phyloP scores from a whole-genome alignment of 2,329 filamentous ascomycete species.

The Venturia pyrina region DNA sequence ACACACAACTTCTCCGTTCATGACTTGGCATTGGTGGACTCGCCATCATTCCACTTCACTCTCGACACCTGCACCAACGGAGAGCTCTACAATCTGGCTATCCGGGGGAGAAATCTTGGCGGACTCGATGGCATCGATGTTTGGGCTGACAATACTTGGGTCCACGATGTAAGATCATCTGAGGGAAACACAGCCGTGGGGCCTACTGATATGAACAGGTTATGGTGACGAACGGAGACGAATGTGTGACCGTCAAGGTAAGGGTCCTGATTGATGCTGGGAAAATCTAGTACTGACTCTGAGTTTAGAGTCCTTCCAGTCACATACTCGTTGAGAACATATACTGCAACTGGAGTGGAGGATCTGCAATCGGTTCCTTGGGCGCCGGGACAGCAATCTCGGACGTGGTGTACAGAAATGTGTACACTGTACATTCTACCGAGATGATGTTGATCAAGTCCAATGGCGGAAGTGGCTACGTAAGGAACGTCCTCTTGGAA shows the following conservation, averaged over 20 bases:
- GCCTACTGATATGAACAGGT: slow-evolving; percentile 22
- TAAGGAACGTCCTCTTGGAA: slow-evolving; percentile 42
- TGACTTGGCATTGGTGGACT: slow-evolving; percentile 39
- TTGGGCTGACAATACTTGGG: slow-evolving; percentile 44
- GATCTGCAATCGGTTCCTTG: slow-evolving; percentile 48
- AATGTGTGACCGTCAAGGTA: slow-evolving; percentile 48
- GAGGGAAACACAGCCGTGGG: slow-evolving; percentile 2
- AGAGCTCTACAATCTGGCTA: slow-evolving; percentile 46
- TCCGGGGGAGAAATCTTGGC: slow-evolving; percentile 42
- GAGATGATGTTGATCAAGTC: slow-evolving; percentile 56
- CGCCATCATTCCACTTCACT: slow-evolving; percentile 41
- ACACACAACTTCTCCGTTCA: slow-evolving; percentile 39
- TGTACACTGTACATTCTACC: slow-evolving; percentile 51
- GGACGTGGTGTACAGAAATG: slow-evolving; percentile 44
- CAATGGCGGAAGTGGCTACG: slow-evolving; percentile 45
- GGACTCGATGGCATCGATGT: slow-evolving; percentile 49
- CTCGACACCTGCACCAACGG: slow-evolving; percentile 42
- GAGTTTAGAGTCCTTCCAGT: slow-evolving; percentile 34
- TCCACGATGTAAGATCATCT: slow-evolving; percentile 39
- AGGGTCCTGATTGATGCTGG: slow-evolving; percentile 6
- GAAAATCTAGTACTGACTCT: neutral
- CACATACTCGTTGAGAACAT: slow-evolving; percentile 50
- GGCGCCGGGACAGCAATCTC: slow-evolving; percentile 39
- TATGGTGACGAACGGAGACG: slow-evolving; percentile 53
- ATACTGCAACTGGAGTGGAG: slow-evolving; percentile 53